phyloP scores from a whole-genome alignment of 2,329 filamentous ascomycete genomes.

The Lachnellula arida region DNA sequence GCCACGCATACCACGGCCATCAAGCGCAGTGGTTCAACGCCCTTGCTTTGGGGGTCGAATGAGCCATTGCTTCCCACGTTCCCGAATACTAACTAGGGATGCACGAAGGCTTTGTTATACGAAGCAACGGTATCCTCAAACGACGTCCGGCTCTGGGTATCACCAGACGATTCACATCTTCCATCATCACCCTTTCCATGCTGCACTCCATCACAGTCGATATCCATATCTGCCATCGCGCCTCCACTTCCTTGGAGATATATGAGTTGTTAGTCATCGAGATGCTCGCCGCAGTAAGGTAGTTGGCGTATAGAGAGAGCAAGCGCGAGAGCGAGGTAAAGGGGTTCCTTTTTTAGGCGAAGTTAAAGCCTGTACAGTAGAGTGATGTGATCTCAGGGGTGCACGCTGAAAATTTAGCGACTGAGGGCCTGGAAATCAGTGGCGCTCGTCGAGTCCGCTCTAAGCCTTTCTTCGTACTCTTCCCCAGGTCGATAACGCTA shows the following conservation, averaged over 20 bases:
- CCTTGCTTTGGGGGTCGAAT: conserved; percentile 37
- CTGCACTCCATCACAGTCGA: conserved; percentile 53
- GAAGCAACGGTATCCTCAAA: conserved; percentile 39
- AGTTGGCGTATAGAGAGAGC: no score
- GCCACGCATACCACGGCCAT: conserved; percentile 51
- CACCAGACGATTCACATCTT: conserved; percentile 41
- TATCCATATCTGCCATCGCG: conserved; percentile 50
- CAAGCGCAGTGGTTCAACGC: conserved; percentile 47
- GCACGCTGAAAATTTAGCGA: no score
- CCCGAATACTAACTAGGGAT: conserved; percentile 51
- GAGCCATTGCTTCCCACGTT: conserved; percentile 37
- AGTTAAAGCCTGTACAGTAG: no score
- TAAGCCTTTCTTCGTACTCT: no score
- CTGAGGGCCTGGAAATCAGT: no score
- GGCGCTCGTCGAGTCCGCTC: no score
- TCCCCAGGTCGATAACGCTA: no score
- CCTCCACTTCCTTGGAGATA: conserved; percentile 43
- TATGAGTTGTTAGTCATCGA: conserved; percentile 37
- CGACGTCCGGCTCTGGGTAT: conserved; percentile 45
- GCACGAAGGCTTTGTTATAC: conserved; percentile 42
- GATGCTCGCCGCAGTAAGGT: conserved; percentile 42
- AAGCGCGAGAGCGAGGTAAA: no score
- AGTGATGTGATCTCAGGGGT: no score
- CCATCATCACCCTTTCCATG: conserved; percentile 38
- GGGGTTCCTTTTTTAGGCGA: no score